Conservation (phyloP, 2,329 filamentous ascomycete genomes). For the Penicillium glabrum region DNA sequence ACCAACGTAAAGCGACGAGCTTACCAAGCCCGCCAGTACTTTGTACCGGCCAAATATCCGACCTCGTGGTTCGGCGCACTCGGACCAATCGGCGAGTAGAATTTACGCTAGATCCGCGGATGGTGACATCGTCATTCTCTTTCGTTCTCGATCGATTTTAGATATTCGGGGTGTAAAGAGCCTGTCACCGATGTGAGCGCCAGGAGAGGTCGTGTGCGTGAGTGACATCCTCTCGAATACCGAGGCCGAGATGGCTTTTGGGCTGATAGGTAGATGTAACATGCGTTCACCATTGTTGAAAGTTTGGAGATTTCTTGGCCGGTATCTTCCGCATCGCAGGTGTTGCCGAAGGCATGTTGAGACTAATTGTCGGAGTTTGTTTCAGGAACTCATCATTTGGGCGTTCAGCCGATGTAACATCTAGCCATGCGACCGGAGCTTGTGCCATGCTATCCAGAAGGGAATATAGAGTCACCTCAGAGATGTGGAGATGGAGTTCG, state of each 20-base stretch:
- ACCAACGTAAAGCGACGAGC: neutral
- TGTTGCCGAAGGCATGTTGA: neutral
- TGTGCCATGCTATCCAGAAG: slow-evolving; percentile 7
- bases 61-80: neutral
- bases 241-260: neutral
- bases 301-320: neutral
- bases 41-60: neutral
- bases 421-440: slow-evolving; percentile 18
- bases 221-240: neutral
- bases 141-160: neutral
- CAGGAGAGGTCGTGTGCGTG: neutral
- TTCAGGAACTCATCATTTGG: slow-evolving; percentile 16
- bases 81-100: slow-evolving; percentile 1
- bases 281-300: neutral
- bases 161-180: slow-evolving; percentile 9
- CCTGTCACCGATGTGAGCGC: too few species aligned
- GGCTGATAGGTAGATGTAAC: neutral
- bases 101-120: neutral
- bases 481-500: neutral
- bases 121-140: slow-evolving; percentile 12
- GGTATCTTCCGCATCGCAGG: neutral
- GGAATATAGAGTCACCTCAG: neutral
- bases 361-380: neutral
- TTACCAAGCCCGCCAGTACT: neutral
- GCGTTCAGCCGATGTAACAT: slow-evolving; percentile 18